A percentile compares a stretch with the other conserved stretches of the same genome.
phyloP scores from a whole-genome alignment of 331 rosid species.

The Rosa hybrid region DNA sequence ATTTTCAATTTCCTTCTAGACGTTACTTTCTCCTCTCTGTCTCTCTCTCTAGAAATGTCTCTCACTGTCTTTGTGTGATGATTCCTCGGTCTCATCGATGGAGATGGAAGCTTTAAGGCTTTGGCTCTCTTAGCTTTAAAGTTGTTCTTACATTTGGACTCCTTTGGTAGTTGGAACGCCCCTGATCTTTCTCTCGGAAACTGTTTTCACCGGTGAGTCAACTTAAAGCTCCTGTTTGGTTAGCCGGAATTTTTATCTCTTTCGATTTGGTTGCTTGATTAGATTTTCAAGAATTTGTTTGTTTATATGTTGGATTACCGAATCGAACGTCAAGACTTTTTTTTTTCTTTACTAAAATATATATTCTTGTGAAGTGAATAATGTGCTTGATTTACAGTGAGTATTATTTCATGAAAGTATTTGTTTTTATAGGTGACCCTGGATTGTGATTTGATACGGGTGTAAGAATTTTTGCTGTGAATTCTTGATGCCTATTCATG shows the following conservation, averaged over 20 bases:
- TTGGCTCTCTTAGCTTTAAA: constrained; percentile 5
- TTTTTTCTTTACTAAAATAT: not conserved
- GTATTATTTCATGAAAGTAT: not conserved
- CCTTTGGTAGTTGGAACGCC: not conserved
- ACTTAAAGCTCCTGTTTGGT: not conserved
- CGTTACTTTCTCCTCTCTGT: constrained; percentile 38
- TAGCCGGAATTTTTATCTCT: not conserved
- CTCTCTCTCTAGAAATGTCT: constrained; percentile 15
- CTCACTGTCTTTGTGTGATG: constrained; percentile 27
- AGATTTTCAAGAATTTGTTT: not conserved
- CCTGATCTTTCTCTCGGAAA: constrained; percentile 31
- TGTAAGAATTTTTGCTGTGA: too few species aligned
- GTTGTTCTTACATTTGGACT: constrained; percentile 1
- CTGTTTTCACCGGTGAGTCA: constrained; percentile 35
- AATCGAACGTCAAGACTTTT: not conserved
- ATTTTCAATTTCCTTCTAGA: constrained; percentile 32
- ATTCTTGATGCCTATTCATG: constrained; percentile 1
- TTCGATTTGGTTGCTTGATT: not conserved
- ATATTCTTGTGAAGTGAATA: not conserved
- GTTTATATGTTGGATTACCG: not conserved
- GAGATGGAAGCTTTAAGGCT: constrained; percentile 48
- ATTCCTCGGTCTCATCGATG: constrained; percentile 52
- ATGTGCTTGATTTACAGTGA: not conserved
- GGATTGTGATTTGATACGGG: not conserved
- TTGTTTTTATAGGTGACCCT: not conserved